Conservation (phyloP, 2,329 filamentous ascomycete species). For the Sporothrix brunneoviolacea region DNA sequence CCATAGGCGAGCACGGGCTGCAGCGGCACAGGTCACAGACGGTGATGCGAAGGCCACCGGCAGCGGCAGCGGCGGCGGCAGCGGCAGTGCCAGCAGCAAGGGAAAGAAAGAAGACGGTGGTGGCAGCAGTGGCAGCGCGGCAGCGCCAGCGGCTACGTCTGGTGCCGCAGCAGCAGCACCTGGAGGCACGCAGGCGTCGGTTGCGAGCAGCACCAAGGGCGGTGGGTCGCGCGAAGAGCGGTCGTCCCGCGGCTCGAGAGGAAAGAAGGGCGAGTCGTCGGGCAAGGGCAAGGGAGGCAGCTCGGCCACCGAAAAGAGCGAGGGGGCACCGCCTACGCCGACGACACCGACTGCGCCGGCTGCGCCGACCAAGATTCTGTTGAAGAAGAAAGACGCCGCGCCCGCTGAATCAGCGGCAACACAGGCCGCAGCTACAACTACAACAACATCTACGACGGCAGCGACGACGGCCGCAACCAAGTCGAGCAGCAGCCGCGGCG, state of each 20-base stretch:
- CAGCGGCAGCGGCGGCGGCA: not conserved
- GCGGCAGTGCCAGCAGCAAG: not conserved
- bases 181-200: not conserved
- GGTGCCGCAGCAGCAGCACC: not conserved
- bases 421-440: conserved; percentile 18
- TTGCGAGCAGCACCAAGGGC: not conserved
- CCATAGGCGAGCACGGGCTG: conserved; percentile 48
- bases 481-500: not conserved
- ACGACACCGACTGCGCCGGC: not conserved
- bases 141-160: not conserved
- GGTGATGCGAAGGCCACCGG: conserved; percentile 44
- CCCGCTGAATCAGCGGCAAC: conserved; percentile 13
- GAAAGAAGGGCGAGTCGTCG: conserved; percentile 18
- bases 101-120: not conserved
- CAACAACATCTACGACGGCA: conserved; percentile 2
- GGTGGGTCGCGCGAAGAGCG: conserved; percentile 8
- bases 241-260: conserved; percentile 16
- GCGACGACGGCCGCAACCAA: not conserved
- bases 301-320: not conserved
- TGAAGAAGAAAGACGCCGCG: conserved; percentile 33
- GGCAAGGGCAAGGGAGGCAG: conserved; percentile 16
- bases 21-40: conserved; percentile 35
- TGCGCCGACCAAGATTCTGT: conserved; percentile 25
- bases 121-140: not conserved
- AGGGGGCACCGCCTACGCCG: not conserved